Base-by-base conservation (phyloP, 129 eudicot genomes). In the Arctium lappa region DNA sequence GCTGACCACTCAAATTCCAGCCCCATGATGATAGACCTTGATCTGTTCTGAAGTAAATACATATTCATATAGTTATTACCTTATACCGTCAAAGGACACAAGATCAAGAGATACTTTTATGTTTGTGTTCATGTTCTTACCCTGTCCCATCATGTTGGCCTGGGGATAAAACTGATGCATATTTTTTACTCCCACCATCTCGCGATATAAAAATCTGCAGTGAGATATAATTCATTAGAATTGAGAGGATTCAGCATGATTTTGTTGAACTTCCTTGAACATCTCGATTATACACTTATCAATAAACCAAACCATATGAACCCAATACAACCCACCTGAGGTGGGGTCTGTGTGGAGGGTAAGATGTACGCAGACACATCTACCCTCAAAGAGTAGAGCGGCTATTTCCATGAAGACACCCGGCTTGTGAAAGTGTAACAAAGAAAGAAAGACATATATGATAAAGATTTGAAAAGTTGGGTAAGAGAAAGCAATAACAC, bases 1-100 rank as follows among this genome's bases (percentile, higher is more conserved):
- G 94, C 76, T 95, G 99, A 50, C 99, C 99, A 85, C 76, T 90
- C 82, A 95, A 87, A 86, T 95, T 95, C 99, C 99, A 95, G 1
- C 97, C 99, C 99, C 99, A 95, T 62, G 99, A 95, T 79, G 97
- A 95, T 79, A 95, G 81, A 85, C 97, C 99, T 71, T 92, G 92
- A 87, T 93, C 96, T 2, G 84, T 86, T 85, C 98, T 95, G 83
- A 37, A 80, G 10, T 42, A 63, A 36, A 29, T 30, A 72, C 42
- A 74, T 29, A 74, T 42, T 31, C 76, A 76, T 72, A 70, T 27
- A 15, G 44, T 22, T 40, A 72, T 44, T 73, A 79, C 40, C 69
- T 15, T 72, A 73, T 5, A 53, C 31, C 5, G 13, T 38, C 11
- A 39, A 73, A 18, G 76, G 5, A 71, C 69, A 44, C 2, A 5